Evolutionary conservation across 495 filamentous ascomycete species (phyloP), one percentile per base, ranked within the genome.

Genomic region (Hypoxylon subgilvum): DNA sequence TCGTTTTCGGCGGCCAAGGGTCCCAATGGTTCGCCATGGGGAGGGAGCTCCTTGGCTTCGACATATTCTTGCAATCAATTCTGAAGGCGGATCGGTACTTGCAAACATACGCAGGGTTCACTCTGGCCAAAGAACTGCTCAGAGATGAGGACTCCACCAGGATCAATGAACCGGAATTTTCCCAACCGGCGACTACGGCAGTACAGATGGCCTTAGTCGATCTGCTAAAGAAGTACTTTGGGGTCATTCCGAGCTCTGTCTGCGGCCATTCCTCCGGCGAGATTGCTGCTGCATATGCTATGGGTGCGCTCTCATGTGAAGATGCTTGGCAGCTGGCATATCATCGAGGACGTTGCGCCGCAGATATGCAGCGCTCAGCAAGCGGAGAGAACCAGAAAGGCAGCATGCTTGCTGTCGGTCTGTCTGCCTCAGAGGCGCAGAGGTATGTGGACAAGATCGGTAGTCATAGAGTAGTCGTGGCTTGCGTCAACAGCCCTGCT

Each of bases 231-330:
- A 40, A 45, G 6, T 68, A 63, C 21, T 79, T 77, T 68, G 72
- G 72, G 18, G 68, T 86, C 27, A 61, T 30, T 1, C 83, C 84
- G 0, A 61, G 55, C 6, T 74, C 74, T 32, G 83, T 85, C 1
- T 75, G 84, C 2, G 85, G 86, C 3, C 85, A 88, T 60, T 87
- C 85, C 0, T 83, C 79, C 62, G 85, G 85, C 5, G 85, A 88
- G 59, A 87, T 88, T 32, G 56, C 66, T 3, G 66, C 66, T 9
- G 62, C 66, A 5, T 68, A 66, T 43, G 49, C 66, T 10, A 13
- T 50, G 7, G 25, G 54, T 25, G n/a, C 78, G 27, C 25, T 72
- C 9, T 69, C 69, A 5, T 74, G 72, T 12, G 46, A 70, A 23
- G 70, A 74, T 0, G 73, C 69, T 6, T 80, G 79, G 78, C 54